Conservation (phyloP, 768 basidiomycete genomes). For the Xerocomus potaroensis region DNA sequence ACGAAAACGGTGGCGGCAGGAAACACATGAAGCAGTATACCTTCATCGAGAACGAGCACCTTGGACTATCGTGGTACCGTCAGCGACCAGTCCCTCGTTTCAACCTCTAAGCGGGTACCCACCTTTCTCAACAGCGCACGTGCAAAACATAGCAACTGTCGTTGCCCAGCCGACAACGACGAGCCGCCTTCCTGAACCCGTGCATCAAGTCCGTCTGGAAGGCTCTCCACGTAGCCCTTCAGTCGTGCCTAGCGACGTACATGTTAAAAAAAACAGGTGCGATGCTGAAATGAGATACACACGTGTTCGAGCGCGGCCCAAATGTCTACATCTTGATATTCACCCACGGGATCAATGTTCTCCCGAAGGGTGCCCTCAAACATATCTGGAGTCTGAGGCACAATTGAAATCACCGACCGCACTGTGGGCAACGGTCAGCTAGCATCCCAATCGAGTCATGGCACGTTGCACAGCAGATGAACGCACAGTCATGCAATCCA, state of each 20-base stretch:
- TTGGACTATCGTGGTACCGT: conserved; percentile 48
- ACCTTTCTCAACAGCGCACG: conserved; percentile 77
- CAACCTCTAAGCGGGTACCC: not conserved
- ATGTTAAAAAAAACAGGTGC: not conserved
- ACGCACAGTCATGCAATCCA: conserved; percentile 57
- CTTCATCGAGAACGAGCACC: conserved; percentile 92
- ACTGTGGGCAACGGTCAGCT: conserved; percentile 34
- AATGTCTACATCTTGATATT: conserved; percentile 72
- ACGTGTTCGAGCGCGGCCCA: conserved; percentile 82
- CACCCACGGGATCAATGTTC: conserved; percentile 85
- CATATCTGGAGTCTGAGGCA: conserved; percentile 73
- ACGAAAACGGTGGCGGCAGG: not conserved
- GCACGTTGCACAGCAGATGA: not conserved
- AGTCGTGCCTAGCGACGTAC: conserved; percentile 48
- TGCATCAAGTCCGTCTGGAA: conserved; percentile 68
- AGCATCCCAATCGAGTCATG: not conserved
- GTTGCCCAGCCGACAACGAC: conserved; percentile 80
- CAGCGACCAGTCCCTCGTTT: not conserved
- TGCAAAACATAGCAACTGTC: conserved; percentile 87
- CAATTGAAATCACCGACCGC: conserved; percentile 76
- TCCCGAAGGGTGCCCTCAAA: conserved; percentile 74
- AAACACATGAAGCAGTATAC: conserved; percentile 38
- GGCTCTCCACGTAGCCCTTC: conserved; percentile 60
- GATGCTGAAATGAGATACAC: not conserved
- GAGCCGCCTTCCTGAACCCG: conserved; percentile 73